These are phyloP conservation scores for Dactylellina cionopaga DNA, from an alignment of 2,329 filamentous ascomycete species.

Conservation along the genomic window DNA sequence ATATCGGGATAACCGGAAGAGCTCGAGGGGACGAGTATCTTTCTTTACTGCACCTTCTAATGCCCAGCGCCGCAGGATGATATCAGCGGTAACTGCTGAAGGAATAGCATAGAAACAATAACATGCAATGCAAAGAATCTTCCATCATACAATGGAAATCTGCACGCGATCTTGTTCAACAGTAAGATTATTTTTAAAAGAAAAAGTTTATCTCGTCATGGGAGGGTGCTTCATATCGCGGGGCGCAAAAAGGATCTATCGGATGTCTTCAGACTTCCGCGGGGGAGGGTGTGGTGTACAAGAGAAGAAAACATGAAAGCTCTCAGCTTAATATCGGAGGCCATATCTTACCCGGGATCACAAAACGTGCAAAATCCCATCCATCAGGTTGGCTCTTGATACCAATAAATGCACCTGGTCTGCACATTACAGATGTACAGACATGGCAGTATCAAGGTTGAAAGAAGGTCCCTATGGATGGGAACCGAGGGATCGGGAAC, in stretches of 20 bases:
- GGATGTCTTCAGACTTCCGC: slow-evolving; percentile 21
- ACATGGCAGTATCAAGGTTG: too few relatives aligned
- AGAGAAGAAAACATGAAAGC: neutral
- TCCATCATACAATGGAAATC: slow-evolving; percentile 3
- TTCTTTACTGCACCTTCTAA: neutral
- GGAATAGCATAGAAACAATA: neutral
- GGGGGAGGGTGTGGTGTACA: slow-evolving; percentile 5
- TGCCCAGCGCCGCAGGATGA: slow-evolving; percentile 12
- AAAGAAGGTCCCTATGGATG: too few relatives aligned
- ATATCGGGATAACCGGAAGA: neutral
- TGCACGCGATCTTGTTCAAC: slow-evolving; percentile 41
- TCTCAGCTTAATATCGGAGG: slow-evolving; percentile 42
- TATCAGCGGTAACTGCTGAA: neutral
- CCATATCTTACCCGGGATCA: slow-evolving; percentile 28
- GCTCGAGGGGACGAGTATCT: neutral
- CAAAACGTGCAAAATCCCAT: slow-evolving; percentile 51
- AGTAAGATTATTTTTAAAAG: too few relatives aligned
- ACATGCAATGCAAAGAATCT: slow-evolving; percentile 7
- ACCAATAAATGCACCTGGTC: slow-evolving; percentile 5
- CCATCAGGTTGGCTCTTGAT: slow-evolving; percentile 45
- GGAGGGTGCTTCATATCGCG: too few relatives aligned
- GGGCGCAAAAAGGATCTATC: too few relatives aligned
- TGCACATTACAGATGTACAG: too few relatives aligned
- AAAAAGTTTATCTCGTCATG: too few relatives aligned
- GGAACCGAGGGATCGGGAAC: slow-evolving; percentile 47